phyloP scores from a whole-genome alignment of 768 basidiomycete species.

The Boletus patriciae region DNA sequence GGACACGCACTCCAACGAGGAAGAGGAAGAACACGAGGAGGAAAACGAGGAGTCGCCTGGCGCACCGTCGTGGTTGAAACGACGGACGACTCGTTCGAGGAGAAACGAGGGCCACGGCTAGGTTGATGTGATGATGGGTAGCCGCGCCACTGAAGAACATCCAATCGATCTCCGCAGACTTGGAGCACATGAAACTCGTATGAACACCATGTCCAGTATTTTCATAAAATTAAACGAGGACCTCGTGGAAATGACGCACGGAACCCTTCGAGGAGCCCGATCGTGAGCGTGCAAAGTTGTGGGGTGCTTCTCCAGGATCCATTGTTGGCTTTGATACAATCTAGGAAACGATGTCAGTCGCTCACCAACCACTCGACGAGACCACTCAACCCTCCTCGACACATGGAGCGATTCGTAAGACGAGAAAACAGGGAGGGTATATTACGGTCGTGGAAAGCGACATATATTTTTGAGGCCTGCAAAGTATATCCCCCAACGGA shows the following conservation, averaged over 20 bases:
- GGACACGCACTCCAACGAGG: slow-evolving; percentile 47
- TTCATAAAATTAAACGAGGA: background rate
- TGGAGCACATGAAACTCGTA: background rate
- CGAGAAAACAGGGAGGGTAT: too few relatives aligned
- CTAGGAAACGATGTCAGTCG: too few relatives aligned
- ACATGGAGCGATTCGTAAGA: too few relatives aligned
- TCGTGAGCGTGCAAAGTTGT: background rate
- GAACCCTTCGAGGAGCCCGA: background rate
- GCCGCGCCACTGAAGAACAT: background rate
- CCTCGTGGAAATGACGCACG: background rate
- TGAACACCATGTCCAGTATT: background rate
- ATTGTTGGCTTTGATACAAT: too few relatives aligned
- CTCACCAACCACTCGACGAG: too few relatives aligned
- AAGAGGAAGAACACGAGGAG: slow-evolving; percentile 46
- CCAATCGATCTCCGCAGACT: background rate
- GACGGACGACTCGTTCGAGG: background rate
- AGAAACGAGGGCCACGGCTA: slow-evolving; percentile 5
- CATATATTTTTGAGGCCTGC: too few relatives aligned
- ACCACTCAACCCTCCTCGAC: too few relatives aligned
- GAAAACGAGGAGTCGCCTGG: background rate
- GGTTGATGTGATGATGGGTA: background rate
- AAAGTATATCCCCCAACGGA: too few relatives aligned
- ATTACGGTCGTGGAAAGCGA: too few relatives aligned
- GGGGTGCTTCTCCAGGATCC: background rate
- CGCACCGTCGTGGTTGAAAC: background rate